Conservation (phyloP, 148 eudicot genomes). For the Camellia sinensis region DNA sequence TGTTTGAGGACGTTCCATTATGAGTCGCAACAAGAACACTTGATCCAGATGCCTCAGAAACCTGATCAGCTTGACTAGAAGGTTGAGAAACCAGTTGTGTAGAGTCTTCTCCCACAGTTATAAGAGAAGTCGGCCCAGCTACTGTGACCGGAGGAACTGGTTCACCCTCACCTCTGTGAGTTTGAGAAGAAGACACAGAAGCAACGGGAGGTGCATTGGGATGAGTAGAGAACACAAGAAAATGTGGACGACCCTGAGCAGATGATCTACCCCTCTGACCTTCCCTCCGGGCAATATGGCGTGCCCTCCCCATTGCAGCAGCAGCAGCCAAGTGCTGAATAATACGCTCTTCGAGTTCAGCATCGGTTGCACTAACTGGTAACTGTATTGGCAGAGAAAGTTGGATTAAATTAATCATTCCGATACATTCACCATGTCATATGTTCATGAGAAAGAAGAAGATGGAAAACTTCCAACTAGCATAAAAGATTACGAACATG, state of each 20-base stretch:
- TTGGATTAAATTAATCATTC: background rate
- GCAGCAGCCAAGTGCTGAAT: conserved; percentile 98
- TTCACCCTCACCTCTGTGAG: conserved; percentile 44
- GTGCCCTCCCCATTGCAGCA: conserved; percentile 94
- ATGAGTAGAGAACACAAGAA: conserved; percentile 63
- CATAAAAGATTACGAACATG: conserved; percentile 47
- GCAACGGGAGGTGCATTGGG: conserved; percentile 48
- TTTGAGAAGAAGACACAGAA: conserved; percentile 36
- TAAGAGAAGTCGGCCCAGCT: conserved; percentile 36
- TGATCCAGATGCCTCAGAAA: conserved; percentile 48
- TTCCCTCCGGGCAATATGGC: conserved; percentile 79
- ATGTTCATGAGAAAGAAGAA: background rate
- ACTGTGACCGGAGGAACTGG: conserved; percentile 34
- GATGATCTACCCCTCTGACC: conserved; percentile 80
- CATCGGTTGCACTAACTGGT: conserved; percentile 74
- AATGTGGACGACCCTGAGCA: conserved; percentile 79
- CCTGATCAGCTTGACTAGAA: conserved; percentile 44
- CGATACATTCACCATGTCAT: background rate
- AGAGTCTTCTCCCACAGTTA: conserved; percentile 56
- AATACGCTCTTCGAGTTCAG: conserved; percentile 95
- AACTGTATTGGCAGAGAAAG: conserved; percentile 39
- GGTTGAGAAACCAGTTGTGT: conserved; percentile 31
- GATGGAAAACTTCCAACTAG: background rate
- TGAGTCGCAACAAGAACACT: conserved; percentile 37
- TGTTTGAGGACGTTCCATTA: conserved; percentile 61